phyloP scores from a whole-genome alignment of 1,139 yeast species.

The Geotrichum histeridarum region DNA sequence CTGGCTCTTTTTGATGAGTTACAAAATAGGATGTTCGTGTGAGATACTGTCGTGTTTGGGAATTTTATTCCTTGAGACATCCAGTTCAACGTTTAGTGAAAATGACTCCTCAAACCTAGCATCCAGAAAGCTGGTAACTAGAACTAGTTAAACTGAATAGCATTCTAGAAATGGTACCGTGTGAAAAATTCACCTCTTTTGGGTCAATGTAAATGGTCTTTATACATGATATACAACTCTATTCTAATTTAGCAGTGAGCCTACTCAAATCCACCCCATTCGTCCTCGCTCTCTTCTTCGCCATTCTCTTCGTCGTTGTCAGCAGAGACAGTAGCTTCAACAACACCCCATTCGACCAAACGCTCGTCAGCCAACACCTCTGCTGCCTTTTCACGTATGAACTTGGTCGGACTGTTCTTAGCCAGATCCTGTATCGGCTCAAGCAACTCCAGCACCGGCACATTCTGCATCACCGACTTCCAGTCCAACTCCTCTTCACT shows the following conservation, averaged over 20 bases:
- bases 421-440: conserved; percentile 55
- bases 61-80: no score
- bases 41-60: no score
- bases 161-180: no score
- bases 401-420: conserved; percentile 51
- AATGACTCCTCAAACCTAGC: no score
- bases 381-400: conserved; percentile 60
- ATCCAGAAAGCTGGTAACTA: no score
- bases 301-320: conserved; percentile 36
- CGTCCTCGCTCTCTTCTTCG: conserved; percentile 40
- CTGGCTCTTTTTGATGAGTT: no score
- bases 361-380: conserved; percentile 65
- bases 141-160: no score
- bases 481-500: conserved; percentile 22
- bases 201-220: no score
- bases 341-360: conserved; percentile 60
- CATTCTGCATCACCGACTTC: conserved; percentile 37
- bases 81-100: no score
- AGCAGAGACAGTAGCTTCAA: conserved; percentile 35
- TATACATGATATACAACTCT: neutral
- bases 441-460: conserved; percentile 55
- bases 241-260: neutral
- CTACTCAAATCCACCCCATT: conserved; percentile 51
- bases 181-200: no score
- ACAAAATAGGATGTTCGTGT: no score